Conservation (phyloP, 192 early-diverging fungal genomes). For the Backusella circina region DNA sequence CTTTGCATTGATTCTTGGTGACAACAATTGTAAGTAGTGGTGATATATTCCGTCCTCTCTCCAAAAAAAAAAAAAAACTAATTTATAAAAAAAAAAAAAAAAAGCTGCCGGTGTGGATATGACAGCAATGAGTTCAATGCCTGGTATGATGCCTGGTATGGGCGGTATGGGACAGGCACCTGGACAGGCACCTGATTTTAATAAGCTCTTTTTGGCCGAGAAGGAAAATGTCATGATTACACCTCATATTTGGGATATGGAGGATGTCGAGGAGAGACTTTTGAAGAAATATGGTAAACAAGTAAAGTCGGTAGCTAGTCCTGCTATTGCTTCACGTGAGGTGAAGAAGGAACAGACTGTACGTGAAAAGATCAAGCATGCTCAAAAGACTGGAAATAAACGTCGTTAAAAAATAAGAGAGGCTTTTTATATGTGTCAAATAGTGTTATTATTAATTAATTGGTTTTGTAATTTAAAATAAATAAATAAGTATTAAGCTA, state of each 20-base stretch:
- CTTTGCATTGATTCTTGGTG: constrained; percentile 89
- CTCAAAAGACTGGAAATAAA: constrained; percentile 17
- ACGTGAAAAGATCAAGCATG: constrained; percentile 26
- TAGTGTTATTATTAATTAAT: neutral
- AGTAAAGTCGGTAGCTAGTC: neutral
- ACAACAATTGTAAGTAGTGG: constrained; percentile 79
- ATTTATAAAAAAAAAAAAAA: neutral
- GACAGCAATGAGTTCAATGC: constrained; percentile 88
- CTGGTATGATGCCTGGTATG: constrained; percentile 57
- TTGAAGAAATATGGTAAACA: constrained; percentile 73
- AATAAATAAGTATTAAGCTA: neutral
- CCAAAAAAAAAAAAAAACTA: too few species aligned
- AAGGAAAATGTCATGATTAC: constrained; percentile 84
- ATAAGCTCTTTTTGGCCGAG: constrained; percentile 85
- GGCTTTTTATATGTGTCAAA: too few species aligned
- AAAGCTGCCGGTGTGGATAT: constrained; percentile 81
- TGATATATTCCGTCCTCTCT: too few species aligned
- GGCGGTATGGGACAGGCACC: constrained; percentile 44
- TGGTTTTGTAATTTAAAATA: neutral
- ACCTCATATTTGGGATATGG: constrained; percentile 77
- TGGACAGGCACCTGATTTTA: constrained; percentile 79
- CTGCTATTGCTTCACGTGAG: neutral
- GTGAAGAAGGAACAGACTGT: constrained; percentile 11
- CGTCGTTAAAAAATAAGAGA: constrained; percentile 19
- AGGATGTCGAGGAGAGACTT: constrained; percentile 75